phyloP scores from a whole-genome alignment of 2,329 filamentous ascomycete genomes.

The Epichloe typhina region DNA sequence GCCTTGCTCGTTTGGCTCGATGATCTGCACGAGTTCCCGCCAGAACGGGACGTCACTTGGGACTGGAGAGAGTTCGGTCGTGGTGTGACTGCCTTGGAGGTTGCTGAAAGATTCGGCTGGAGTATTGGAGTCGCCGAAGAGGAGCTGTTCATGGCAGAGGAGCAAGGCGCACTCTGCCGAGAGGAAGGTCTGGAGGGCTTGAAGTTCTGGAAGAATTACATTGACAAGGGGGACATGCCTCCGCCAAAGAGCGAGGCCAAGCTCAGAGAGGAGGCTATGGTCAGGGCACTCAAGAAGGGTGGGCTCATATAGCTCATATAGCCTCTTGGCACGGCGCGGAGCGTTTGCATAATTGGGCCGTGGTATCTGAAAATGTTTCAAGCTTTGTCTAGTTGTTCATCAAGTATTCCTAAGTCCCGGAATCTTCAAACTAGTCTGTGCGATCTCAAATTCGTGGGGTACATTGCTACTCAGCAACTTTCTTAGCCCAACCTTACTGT shows the following conservation, averaged over 20 bases:
- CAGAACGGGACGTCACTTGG: conserved; percentile 54
- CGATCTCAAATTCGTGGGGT: too few relatives aligned
- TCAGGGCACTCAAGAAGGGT: conserved; percentile 29
- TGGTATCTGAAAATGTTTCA: not conserved
- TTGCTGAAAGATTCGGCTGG: conserved; percentile 86
- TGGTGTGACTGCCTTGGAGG: conserved; percentile 80
- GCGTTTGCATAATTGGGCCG: not conserved
- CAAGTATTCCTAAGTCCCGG: too few relatives aligned
- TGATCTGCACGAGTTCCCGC: conserved; percentile 54
- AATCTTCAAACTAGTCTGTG: too few relatives aligned
- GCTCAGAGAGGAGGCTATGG: conserved; percentile 27
- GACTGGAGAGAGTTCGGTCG: conserved; percentile 67
- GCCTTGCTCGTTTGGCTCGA: conserved; percentile 66
- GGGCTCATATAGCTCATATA: conserved; percentile 20
- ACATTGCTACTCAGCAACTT: not conserved
- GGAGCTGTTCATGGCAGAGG: conserved; percentile 94
- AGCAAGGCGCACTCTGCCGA: conserved; percentile 72
- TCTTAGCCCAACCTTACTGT: not conserved
- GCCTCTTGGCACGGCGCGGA: not conserved
- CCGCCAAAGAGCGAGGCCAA: conserved; percentile 15
- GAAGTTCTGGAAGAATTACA: conserved; percentile 82
- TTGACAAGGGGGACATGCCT: conserved; percentile 29
- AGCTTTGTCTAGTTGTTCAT: too few relatives aligned
- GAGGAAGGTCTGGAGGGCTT: conserved; percentile 87
- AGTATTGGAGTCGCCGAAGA: conserved; percentile 92